Base-by-base conservation (phyloP, 352 stramenopile species). In the Thalassiosira mediterranea region DNA sequence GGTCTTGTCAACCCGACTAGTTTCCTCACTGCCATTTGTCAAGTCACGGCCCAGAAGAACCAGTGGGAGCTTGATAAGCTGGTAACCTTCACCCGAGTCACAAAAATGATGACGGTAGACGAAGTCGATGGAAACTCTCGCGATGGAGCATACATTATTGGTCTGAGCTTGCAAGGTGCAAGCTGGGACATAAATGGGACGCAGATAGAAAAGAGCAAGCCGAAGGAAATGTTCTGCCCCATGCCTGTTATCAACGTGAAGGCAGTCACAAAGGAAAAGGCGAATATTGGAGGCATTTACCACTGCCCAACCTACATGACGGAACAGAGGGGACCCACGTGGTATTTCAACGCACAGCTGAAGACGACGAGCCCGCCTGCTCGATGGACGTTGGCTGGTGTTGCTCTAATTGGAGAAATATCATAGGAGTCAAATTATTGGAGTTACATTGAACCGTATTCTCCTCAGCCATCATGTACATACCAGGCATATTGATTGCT, bases 161-260 rank as follows among this genome's bases (percentile, higher is more conserved):
- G 96, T 0, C 79, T 98, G 2, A 94, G 82, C 49, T 90, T 99
- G 78, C 97, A 98, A 89, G 97, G 96, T n/a, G 97, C 95, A 51
- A 93, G 96, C 10, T 98, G 96, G 95, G 95, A 98, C 66, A 78
- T 91, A 25, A 93, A 86, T 51, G 96, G 95, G 67, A 91, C 91
- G 72, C 96, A 93, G 19, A 94, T 99, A 40, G 95, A 98, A 69
- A 96, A 96, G 31, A 97, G 92, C 17, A 90, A 96, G 58, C 97
- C 96, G 11, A 98, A 98, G 80, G 97, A 99, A 78, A 99, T 99
- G 95, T 99, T 98, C 72, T 98, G 89, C 38, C 60, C 89, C 21
- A 98, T 99, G 95, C 96, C 97, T 19, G 93, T 99, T 52, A 97
- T 99, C 79, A 97, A 98, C 81, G 97, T 97, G 76, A 98, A 97